Conservation (phyloP, 495 filamentous ascomycete species). For the Xylaria sp. region DNA sequence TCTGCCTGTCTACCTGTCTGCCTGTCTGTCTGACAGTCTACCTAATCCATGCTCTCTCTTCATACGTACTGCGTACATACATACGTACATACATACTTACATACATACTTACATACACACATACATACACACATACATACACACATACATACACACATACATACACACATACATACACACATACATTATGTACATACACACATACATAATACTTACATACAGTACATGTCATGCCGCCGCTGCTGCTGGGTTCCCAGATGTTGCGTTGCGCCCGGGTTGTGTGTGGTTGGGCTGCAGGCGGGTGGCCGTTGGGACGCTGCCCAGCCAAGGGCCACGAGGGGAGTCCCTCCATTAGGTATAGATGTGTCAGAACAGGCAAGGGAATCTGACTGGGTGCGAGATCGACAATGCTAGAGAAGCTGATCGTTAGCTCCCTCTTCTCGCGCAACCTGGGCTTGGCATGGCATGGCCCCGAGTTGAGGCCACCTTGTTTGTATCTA, state of each 20-base stretch:
- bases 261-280: conserved; percentile 19
- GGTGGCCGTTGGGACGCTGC: conserved; percentile 25
- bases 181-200: too few relatives aligned
- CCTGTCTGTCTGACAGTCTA: too few relatives aligned
- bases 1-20: conserved; percentile 1
- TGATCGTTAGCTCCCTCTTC: conserved; percentile 24
- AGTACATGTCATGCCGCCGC: background rate
- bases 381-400: conserved; percentile 19
- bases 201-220: too few relatives aligned
- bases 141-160: too few relatives aligned
- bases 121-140: too few relatives aligned
- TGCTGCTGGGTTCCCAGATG: conserved; percentile 21
- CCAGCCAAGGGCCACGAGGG: conserved; percentile 30
- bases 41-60: too few relatives aligned
- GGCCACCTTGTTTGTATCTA: conserved; percentile 20
- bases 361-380: conserved; percentile 22
- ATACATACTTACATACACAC: too few relatives aligned
- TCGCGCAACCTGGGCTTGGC: conserved; percentile 10
- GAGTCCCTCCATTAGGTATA: conserved; percentile 21
- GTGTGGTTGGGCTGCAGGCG: conserved; percentile 30
- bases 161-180: too few relatives aligned
- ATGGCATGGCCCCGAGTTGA: too few relatives aligned
- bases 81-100: too few relatives aligned
- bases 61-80: too few relatives aligned
- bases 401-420: conserved; percentile 24